Conservation (phyloP, 768 basidiomycete genomes). For the Xerocomus spinulosus region DNA sequence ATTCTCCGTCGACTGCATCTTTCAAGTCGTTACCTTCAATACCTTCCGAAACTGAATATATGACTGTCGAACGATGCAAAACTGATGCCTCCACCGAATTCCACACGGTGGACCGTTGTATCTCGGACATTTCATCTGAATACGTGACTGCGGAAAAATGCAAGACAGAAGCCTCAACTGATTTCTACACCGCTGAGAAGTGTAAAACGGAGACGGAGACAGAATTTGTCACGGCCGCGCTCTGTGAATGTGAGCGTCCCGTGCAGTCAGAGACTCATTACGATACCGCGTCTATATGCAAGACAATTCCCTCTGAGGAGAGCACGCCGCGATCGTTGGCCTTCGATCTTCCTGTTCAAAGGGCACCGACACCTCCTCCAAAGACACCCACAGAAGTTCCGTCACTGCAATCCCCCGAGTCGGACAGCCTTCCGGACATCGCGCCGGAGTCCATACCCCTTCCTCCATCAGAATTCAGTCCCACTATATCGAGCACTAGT, state of each 20-base stretch:
- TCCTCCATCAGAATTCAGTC: slow-evolving; percentile 34
- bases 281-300: slow-evolving; percentile 43
- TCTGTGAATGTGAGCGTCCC: slow-evolving; percentile 30
- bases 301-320: slow-evolving; percentile 34
- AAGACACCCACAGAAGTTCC: slow-evolving; percentile 26
- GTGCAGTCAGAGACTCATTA: slow-evolving; percentile 45
- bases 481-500: slow-evolving; percentile 20
- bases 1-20: slow-evolving; percentile 44
- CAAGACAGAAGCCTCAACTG: slow-evolving; percentile 39
- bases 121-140: slow-evolving; percentile 38
- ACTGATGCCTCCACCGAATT: slow-evolving; percentile 44
- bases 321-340: slow-evolving; percentile 36
- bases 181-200: slow-evolving; percentile 42
- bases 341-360: slow-evolving; percentile 26
- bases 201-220: slow-evolving; percentile 34
- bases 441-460: slow-evolving; percentile 34
- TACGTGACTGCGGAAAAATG: slow-evolving; percentile 51
- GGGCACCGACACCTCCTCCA: slow-evolving; percentile 22
- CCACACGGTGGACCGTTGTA: slow-evolving; percentile 43
- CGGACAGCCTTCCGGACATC: slow-evolving; percentile 14
- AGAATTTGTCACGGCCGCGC: slow-evolving; percentile 46
- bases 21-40: slow-evolving; percentile 58
- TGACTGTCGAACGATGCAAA: slow-evolving; percentile 40
- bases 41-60: slow-evolving; percentile 48
- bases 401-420: slow-evolving; percentile 27